Conservation (phyloP, 2,329 filamentous ascomycete species). For the Nakataea oryzae region DNA sequence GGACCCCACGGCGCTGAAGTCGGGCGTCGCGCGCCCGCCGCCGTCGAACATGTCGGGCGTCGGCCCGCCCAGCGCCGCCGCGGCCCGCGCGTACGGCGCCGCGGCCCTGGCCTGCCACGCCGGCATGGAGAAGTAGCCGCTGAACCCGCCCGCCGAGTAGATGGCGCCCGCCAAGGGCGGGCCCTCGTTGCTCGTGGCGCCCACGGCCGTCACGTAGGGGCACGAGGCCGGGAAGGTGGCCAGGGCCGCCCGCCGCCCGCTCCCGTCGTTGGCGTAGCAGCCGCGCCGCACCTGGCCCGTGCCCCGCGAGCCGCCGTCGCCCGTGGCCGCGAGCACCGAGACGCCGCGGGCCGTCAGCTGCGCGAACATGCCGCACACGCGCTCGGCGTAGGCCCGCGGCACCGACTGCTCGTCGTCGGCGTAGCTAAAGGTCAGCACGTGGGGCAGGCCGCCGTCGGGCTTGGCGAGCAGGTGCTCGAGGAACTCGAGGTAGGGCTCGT, state of each 20-base stretch:
- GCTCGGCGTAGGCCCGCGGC: constrained; percentile 36
- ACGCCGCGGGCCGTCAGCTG: constrained; percentile 42
- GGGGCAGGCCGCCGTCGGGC: constrained; percentile 34
- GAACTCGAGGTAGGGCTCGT: constrained; percentile 48
- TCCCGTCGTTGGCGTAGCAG: constrained; percentile 50
- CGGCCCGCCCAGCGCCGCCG: constrained; percentile 20
- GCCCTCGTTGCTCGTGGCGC: constrained; percentile 35
- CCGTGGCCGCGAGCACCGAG: constrained; percentile 37
- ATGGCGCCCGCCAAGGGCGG: constrained; percentile 27
- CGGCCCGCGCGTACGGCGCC: constrained; percentile 24
- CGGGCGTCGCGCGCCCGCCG: constrained; percentile 36
- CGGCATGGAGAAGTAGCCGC: constrained; percentile 34
- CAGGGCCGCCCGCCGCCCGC: constrained; percentile 41
- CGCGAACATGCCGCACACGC: constrained; percentile 42
- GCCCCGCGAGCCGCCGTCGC: constrained; percentile 37
- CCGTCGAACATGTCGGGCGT: constrained; percentile 33
- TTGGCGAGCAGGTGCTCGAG: constrained; percentile 37
- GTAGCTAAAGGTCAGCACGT: constrained; percentile 48
- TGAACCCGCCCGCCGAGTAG: constrained; percentile 43
- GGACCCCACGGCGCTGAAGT: constrained; percentile 44
- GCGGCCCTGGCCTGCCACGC: constrained; percentile 33
- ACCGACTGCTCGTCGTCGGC: constrained; percentile 47
- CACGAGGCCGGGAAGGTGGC: constrained; percentile 57
- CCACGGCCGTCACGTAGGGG: constrained; percentile 58
- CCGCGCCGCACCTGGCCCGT: constrained; percentile 27